Conservation (phyloP, 176 grass and related monocot genomes). For the Phragmites australis region DNA sequence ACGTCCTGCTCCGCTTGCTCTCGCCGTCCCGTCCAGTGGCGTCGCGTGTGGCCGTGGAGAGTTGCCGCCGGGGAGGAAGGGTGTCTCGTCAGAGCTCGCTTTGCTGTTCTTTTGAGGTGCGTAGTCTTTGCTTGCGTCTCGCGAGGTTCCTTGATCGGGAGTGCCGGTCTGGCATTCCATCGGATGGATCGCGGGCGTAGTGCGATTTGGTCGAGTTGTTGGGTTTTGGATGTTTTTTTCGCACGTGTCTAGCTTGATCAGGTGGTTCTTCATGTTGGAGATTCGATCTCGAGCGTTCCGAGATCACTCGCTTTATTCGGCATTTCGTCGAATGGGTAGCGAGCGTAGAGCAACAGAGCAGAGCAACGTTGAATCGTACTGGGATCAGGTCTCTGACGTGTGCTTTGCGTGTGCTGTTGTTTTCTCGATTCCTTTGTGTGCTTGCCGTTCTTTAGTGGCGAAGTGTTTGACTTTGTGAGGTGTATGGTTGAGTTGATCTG, state of each 20-base stretch:
- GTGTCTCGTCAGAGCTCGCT: not conserved
- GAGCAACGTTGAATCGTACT: not conserved
- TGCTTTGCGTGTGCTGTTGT: slow-evolving; percentile 8
- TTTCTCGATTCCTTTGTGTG: not conserved
- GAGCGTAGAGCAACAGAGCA: not conserved
- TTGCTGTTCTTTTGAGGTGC: not conserved
- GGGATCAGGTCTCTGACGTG: not conserved
- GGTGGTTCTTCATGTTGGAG: not conserved
- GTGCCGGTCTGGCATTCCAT: slow-evolving; percentile 24
- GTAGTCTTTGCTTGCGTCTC: slow-evolving; percentile 10
- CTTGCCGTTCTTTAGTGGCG: not conserved
- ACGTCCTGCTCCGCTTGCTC: not conserved
- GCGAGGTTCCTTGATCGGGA: slow-evolving; percentile 6
- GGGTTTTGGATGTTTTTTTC: not conserved
- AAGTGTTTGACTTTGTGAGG: slow-evolving; percentile 24
- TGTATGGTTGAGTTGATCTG: slow-evolving; percentile 12
- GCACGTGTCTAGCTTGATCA: slow-evolving; percentile 9
- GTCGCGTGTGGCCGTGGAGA: not conserved
- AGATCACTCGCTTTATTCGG: not conserved
- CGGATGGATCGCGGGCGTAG: not conserved
- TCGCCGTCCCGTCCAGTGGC: not conserved
- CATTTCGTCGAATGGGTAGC: slow-evolving; percentile 40
- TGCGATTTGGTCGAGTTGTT: not conserved
- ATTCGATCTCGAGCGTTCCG: slow-evolving; percentile 11
- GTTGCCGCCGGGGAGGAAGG: not conserved